Evolutionary conservation across 495 filamentous ascomycete species (phyloP), one percentile per base, ranked within the genome.

Genomic region (Wilcoxina mikolae): DNA sequence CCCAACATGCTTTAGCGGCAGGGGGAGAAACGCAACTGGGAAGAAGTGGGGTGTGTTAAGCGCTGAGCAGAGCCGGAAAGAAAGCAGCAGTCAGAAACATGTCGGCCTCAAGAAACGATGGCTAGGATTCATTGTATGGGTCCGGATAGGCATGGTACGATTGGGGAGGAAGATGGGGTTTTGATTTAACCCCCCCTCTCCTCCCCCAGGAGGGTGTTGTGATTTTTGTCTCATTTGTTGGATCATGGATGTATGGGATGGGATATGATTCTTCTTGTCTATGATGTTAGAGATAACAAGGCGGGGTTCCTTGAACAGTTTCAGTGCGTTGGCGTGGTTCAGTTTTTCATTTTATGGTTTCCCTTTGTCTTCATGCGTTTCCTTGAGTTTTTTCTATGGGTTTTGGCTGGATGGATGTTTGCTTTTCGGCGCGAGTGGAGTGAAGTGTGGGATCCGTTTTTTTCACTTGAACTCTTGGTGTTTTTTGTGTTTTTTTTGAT

Each of bases 141-240:
- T 62, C 20, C 60, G 63, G n/a, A 66, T 66, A 47, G 60, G 63
- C 5, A 56, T 66, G 63, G 63, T 66, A 20, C 50, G 62, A 20
- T 60, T 66, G 48, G 54, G 64, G 25, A 57, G 64, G 29, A 62
- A 60, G 47, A 56, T 66, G 29, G 62, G 63, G 38, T 60, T 65
- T 55, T 60, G 54, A 58, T 51, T 24, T 20, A 9, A 10, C 9
- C 9, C 10, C 4, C 15, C 31, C 5, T 7, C 7, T 7, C 31
- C 31, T 35, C 15, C 31, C 31, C 31, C 7, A 35, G 10, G 24
- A 35, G 24, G 42, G 15, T 10, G 42, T 45, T 45, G 9, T 20
- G 10, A 28, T 56, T 52, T 50, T 59, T 55, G n/a, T 59, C 24
- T 56, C 35, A 27, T 42, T 60, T 43, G 28, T 54, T 4, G 17